phyloP scores from a whole-genome alignment of 2,329 filamentous ascomycete species.

The Zopfia rhizophila region DNA sequence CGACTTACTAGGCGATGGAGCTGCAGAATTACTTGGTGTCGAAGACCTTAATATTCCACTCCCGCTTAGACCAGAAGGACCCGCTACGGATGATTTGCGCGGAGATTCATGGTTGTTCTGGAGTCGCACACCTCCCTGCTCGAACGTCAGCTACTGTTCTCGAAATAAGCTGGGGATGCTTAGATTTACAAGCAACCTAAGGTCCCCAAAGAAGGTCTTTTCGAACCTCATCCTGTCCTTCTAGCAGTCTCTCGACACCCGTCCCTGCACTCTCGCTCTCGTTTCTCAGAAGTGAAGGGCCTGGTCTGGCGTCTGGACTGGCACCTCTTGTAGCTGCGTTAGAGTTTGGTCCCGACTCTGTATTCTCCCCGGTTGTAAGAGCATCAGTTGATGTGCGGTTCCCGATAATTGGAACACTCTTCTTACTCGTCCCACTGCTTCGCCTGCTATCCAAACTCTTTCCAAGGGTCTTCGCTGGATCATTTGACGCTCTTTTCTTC shows the following conservation, averaged over 20 bases:
- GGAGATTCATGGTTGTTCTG: conserved; percentile 26
- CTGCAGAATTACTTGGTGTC: conserved; percentile 11
- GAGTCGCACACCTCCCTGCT: not conserved
- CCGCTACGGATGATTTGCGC: conserved; percentile 24
- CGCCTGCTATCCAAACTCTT: conserved; percentile 92
- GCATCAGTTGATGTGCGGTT: conserved; percentile 40
- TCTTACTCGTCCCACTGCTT: conserved; percentile 86
- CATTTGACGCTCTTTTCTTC: conserved; percentile 54
- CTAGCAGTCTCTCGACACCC: conserved; percentile 30
- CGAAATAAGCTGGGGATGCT: conserved; percentile 27
- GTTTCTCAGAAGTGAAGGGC: conserved; percentile 43
- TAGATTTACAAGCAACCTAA: conserved; percentile 49
- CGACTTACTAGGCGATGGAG: conserved; percentile 6
- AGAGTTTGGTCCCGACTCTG: conserved; percentile 37
- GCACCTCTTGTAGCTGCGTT: conserved; percentile 43
- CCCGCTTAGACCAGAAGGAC: conserved; percentile 12
- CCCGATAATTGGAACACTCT: conserved; percentile 64
- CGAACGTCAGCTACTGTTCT: not conserved
- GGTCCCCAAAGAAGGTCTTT: conserved; percentile 57
- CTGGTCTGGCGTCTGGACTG: conserved; percentile 43
- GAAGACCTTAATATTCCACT: conserved; percentile 10
- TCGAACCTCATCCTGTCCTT: conserved; percentile 55
- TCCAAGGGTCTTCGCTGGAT: conserved; percentile 66
- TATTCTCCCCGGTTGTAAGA: conserved; percentile 31
- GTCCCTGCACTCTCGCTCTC: conserved; percentile 39